Evolutionary conservation across 768 basidiomycete species (phyloP).

Genomic region (Jaapia argillacea): DNA sequence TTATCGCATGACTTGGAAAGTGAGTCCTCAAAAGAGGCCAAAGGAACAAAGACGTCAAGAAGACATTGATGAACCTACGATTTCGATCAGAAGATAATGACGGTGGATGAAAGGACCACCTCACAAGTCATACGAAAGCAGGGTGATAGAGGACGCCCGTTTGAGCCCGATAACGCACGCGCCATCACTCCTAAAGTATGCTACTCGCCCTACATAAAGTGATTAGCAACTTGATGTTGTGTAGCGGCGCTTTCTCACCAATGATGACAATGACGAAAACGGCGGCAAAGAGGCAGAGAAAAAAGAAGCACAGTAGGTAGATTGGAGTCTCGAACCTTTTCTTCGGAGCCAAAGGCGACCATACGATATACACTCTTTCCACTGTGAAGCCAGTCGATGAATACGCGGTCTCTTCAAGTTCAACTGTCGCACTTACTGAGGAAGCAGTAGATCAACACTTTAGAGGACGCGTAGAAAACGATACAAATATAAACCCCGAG

Average conservation of each 20-base stretch:
- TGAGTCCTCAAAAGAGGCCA: slow-evolving; percentile 32
- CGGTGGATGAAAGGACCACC: too few species aligned
- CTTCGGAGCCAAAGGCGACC: slow-evolving; percentile 23
- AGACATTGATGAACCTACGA: slow-evolving; percentile 21
- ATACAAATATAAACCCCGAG: slow-evolving; percentile 35
- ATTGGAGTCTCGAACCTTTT: slow-evolving; percentile 28
- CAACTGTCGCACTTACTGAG: slow-evolving; percentile 18
- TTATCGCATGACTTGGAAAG: slow-evolving; percentile 23
- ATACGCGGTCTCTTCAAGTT: neutral
- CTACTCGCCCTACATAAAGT: too few species aligned
- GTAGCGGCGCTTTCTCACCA: slow-evolving; percentile 17
- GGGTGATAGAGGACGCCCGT: slow-evolving; percentile 29
- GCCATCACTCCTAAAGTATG: slow-evolving; percentile 24
- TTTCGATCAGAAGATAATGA: neutral
- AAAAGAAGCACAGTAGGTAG: slow-evolving; percentile 28
- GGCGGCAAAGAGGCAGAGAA: slow-evolving; percentile 26
- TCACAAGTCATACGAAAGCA: slow-evolving; percentile 38
- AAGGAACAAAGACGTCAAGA: slow-evolving; percentile 33
- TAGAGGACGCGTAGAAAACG: too few species aligned
- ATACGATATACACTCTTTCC: slow-evolving; percentile 37
- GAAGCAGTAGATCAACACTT: slow-evolving; percentile 38
- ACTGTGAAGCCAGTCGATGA: slow-evolving; percentile 18
- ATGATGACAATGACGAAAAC: slow-evolving; percentile 29
- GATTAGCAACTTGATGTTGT: neutral
- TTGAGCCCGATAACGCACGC: slow-evolving; percentile 40